Base-by-base conservation (phyloP, 2,329 filamentous ascomycete species). In the Aspergillus japonicus region DNA sequence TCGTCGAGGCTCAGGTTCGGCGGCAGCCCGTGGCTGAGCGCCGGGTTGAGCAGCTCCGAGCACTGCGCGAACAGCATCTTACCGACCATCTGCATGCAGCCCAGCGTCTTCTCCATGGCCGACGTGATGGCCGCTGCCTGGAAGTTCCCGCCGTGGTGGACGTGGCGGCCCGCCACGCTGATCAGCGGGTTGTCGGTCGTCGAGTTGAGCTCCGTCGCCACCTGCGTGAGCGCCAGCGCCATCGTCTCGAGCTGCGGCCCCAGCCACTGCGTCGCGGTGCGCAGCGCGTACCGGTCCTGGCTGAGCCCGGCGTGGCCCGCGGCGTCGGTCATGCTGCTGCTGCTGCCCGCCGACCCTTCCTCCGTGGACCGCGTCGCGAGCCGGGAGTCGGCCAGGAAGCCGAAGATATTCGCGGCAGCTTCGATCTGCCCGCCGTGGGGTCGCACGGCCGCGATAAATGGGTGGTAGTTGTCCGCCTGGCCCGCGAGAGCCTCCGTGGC, bases 261-360 rank as follows among this genome's bases (percentile, higher is more conserved):
- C 31, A 90, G 78, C 87, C 88, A 90, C 72, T 91, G 88, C 0
- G 85, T 80, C 0, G 86, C 82, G 0, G 85, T 89, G 7, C 88
- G 81, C 2, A 87, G 77, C 0, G 87, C 79, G 66, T 90, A 90
- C 2, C 87, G 81, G 69, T 90, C 88, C 68, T 90, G 86, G 54
- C 78, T 78, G 2, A 87, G 76, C 2, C 58, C 78, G 62, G 39
- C 55, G 23, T 39, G 19, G 7, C 26, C 26, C 26, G 26, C 26
- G 26, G 26, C 26, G 26, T 26, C 26, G 2, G 26, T 26, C 26
- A 26, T 26, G 26, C 26, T 26, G 26, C 26, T 26, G 26, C 26
- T 26, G 26, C 7, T 26, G 26, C 7, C 26, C 26, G 26, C 6
- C 7, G 26, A 7, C 26, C 8, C 26, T 8, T 51, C 49, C 12